phyloP scores from a whole-genome alignment of 2,329 filamentous ascomycete genomes.

The Alternaria gaisen region DNA sequence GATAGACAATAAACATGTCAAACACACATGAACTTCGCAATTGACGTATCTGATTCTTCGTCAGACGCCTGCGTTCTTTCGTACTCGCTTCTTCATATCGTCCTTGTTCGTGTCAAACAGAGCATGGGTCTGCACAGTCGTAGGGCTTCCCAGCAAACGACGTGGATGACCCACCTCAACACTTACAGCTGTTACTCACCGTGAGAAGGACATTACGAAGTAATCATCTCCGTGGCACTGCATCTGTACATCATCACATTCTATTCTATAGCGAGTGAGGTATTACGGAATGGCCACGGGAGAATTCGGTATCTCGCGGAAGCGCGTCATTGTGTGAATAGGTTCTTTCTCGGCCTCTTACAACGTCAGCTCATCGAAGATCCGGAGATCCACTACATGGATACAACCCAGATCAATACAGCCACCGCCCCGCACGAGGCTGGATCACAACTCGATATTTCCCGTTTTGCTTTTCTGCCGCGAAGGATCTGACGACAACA shows the following conservation, averaged over 20 bases:
- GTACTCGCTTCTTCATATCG: constrained; percentile 3
- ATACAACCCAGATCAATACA: neutral
- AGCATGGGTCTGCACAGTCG: neutral
- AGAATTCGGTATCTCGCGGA: constrained; percentile 3
- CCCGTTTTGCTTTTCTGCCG: constrained; percentile 5
- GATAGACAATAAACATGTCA: constrained; percentile 15
- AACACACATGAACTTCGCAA: neutral
- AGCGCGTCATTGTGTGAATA: constrained; percentile 8
- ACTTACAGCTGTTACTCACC: neutral
- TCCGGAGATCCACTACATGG: constrained; percentile 6
- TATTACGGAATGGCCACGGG: neutral
- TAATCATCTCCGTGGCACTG: neutral
- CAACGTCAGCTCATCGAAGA: constrained; percentile 2
- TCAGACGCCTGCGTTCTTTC: neutral
- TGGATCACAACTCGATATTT: constrained; percentile 7
- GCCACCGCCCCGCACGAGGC: constrained; percentile 3
- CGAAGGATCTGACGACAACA: constrained; percentile 14
- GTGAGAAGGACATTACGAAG: neutral
- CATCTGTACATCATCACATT: constrained; percentile 1
- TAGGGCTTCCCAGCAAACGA: neutral
- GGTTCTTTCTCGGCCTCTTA: neutral
- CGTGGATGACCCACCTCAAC: neutral
- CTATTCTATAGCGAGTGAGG: neutral
- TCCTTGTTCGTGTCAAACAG: constrained; percentile 4
- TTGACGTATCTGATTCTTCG: neutral